phyloP scores from a whole-genome alignment of 179 eudicot species.

The Spergularia azorica region DNA sequence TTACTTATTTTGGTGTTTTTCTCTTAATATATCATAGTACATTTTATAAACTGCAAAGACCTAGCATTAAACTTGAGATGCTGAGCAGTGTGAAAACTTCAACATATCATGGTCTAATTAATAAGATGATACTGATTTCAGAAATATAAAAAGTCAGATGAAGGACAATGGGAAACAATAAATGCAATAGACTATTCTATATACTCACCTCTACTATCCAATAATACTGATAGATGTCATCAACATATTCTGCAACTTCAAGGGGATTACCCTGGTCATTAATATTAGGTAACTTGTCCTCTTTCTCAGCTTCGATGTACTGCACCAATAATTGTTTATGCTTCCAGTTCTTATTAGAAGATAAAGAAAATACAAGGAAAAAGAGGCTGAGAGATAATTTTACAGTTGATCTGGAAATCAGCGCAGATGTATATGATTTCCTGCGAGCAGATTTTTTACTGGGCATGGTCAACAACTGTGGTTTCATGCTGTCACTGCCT shows the following conservation, averaged over 20 bases:
- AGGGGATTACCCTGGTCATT: conserved; percentile 79
- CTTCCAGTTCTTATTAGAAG: conserved; percentile 16
- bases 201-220: conserved; percentile 81
- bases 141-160: not conserved
- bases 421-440: conserved; percentile 70
- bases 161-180: not conserved
- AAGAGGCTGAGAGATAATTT: not conserved
- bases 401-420: conserved; percentile 79
- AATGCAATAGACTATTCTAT: not conserved
- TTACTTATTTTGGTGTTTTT: not conserved
- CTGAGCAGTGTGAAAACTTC: not conserved
- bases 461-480: conserved; percentile 27
- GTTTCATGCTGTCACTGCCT: conserved; percentile 26
- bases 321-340: conserved; percentile 50
- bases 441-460: conserved; percentile 60
- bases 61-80: too few relatives aligned
- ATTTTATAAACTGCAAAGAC: not conserved
- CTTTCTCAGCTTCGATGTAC: conserved; percentile 32
- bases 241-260: conserved; percentile 96
- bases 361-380: not conserved
- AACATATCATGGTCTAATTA: not conserved
- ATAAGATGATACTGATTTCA: not conserved
- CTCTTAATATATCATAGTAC: not conserved
- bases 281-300: conserved; percentile 55
- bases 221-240: conserved; percentile 88